phyloP scores from a whole-genome alignment of 1,284 basidiomycete genomes.

The Albatrellus sp. region DNA sequence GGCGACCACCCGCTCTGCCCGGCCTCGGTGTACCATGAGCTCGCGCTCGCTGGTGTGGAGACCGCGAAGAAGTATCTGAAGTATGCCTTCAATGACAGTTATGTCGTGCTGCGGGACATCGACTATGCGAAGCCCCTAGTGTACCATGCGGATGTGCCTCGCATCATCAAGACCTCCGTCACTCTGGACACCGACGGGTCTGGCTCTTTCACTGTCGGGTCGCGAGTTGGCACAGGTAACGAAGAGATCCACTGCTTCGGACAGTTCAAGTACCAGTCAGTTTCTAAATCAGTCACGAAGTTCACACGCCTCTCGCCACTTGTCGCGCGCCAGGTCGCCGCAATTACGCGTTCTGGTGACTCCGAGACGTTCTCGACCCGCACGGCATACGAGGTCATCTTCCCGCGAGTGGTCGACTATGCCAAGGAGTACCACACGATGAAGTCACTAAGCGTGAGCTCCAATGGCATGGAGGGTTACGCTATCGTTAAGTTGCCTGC shows the following conservation, averaged over 20 bases:
- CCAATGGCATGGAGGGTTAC: constrained; percentile 37
- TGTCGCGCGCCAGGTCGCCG: background rate
- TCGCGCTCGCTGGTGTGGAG: constrained; percentile 32
- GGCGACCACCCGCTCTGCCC: constrained; percentile 48
- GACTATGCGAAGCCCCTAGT: constrained; percentile 46
- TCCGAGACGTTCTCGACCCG: constrained; percentile 41
- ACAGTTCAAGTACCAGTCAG: constrained; percentile 24
- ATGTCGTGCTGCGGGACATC: constrained; percentile 28
- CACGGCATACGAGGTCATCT: constrained; percentile 51
- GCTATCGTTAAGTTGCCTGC: constrained; percentile 33
- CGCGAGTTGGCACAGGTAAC: constrained; percentile 20
- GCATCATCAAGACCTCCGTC: constrained; percentile 29
- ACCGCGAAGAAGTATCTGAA: constrained; percentile 21
- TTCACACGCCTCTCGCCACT: background rate
- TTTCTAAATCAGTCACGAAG: constrained; percentile 15
- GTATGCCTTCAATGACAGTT: constrained; percentile 17
- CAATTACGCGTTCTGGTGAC: background rate
- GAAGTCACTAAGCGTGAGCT: constrained; percentile 34
- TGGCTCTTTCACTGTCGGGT: constrained; percentile 35
- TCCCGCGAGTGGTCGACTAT: constrained; percentile 59
- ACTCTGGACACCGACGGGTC: constrained; percentile 22
- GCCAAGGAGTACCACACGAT: constrained; percentile 44
- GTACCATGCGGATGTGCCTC: constrained; percentile 21
- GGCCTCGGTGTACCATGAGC: constrained; percentile 55
- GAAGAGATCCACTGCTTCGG: constrained; percentile 37